Evolutionary conservation across 768 basidiomycete species (phyloP).

Genomic region (Podaxis sp.): DNA sequence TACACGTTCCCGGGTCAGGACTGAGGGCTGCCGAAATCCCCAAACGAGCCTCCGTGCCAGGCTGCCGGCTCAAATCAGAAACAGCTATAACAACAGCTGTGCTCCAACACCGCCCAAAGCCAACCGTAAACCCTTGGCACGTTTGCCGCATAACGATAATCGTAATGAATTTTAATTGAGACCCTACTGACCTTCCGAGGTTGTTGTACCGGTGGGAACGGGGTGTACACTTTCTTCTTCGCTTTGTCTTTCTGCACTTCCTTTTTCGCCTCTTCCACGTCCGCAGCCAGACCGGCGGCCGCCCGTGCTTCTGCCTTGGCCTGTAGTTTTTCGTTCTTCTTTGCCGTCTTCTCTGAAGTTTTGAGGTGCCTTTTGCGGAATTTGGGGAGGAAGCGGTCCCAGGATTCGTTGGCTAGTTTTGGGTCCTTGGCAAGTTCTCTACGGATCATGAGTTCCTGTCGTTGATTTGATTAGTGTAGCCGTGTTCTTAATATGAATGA

Average conservation of each 20-base stretch:
- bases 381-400: conserved; percentile 96
- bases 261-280: conserved; percentile 28
- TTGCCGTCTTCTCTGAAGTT: conserved; percentile 90
- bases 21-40: neutral
- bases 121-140: neutral
- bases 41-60: neutral
- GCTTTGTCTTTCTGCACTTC: conserved; percentile 43
- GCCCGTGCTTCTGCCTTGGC: conserved; percentile 62
- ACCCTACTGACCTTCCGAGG: conserved; percentile 74
- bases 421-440: conserved; percentile 98
- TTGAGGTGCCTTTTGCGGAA: conserved; percentile 93
- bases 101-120: neutral
- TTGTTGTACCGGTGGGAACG: conserved; percentile 93
- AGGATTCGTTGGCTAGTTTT: conserved; percentile 88
- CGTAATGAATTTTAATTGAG: neutral
- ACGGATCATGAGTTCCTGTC: conserved; percentile 95
- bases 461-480: neutral
- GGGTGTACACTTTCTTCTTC: conserved; percentile 94
- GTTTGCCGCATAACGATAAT: neutral
- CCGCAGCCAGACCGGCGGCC: conserved; percentile 59
- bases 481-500: neutral
- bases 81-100: neutral
- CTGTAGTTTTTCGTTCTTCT: conserved; percentile 76
- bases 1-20: neutral
- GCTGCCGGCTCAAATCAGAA: neutral